These are phyloP conservation scores for Suhomyces prunicola DNA, from an alignment of 805 yeast species.

Conservation along the genomic window DNA sequence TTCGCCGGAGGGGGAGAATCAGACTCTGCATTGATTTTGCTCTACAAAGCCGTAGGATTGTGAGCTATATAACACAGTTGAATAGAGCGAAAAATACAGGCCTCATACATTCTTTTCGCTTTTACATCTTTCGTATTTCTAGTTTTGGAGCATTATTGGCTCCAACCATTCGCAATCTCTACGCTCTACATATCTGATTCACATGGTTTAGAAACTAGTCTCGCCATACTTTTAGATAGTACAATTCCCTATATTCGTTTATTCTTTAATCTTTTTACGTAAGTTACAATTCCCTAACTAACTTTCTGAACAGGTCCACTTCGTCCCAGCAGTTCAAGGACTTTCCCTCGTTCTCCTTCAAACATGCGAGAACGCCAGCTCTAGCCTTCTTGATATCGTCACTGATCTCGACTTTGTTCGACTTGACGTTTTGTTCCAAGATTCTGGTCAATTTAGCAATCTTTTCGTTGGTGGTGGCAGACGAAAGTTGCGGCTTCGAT, in stretches of 20 bases:
- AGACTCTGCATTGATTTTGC: conserved; percentile 86
- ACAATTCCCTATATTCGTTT: not conserved
- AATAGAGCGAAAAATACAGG: too few relatives aligned
- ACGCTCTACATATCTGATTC: too few relatives aligned
- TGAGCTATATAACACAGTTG: conserved; percentile 1
- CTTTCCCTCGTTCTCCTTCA: conserved; percentile 58
- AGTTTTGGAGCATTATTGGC: too few relatives aligned
- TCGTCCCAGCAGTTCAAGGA: conserved; percentile 82
- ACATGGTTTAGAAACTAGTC: too few relatives aligned
- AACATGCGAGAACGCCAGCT: conserved; percentile 52
- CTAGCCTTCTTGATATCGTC: conserved; percentile 47
- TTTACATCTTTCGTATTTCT: too few relatives aligned
- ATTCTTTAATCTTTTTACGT: not conserved
- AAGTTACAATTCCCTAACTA: conserved; percentile 45
- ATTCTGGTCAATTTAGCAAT: conserved; percentile 31
- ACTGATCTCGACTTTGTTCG: conserved; percentile 28
- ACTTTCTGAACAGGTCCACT: conserved; percentile 62
- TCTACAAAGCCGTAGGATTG: conserved; percentile 80
- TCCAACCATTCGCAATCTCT: too few relatives aligned
- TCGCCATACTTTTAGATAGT: too few relatives aligned
- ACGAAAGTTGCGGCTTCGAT: conserved; percentile 26
- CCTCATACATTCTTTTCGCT: too few relatives aligned
- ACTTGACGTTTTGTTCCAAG: conserved; percentile 33
- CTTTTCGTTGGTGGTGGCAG: conserved; percentile 39
- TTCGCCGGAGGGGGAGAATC: conserved; percentile 98